phyloP scores from a whole-genome alignment of 257 asterid genomes.

The Avicennia marina region DNA sequence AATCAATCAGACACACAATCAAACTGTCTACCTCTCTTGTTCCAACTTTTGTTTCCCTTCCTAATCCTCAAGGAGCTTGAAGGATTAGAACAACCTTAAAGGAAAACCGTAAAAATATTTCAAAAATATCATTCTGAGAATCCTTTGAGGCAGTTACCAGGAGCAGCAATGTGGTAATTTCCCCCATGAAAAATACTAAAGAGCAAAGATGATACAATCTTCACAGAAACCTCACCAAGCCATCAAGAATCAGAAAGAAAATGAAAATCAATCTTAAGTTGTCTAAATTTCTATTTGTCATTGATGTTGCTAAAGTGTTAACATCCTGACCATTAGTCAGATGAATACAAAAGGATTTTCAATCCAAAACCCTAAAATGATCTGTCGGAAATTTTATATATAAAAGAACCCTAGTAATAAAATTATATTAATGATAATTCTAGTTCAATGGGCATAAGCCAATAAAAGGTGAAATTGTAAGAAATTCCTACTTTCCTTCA shows the following conservation, averaged over 20 bases:
- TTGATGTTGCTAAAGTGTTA: conserved; percentile 26
- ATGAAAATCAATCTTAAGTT: neutral
- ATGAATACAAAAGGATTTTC: conserved; percentile 24
- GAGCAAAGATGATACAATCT: neutral
- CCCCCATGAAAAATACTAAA: too few relatives aligned
- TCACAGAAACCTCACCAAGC: neutral
- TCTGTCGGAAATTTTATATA: conserved; percentile 9
- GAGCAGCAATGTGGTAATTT: too few relatives aligned
- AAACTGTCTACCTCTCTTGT: too few relatives aligned
- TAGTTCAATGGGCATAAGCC: conserved; percentile 24
- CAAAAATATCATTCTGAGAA: too few relatives aligned
- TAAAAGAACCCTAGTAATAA: conserved; percentile 11
- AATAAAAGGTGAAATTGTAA: conserved; percentile 6
- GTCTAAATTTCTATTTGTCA: conserved; percentile 20
- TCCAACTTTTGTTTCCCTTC: too few relatives aligned
- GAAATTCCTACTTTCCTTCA: conserved; percentile 23
- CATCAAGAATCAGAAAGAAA: neutral
- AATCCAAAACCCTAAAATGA: conserved; percentile 15
- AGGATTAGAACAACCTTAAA: too few relatives aligned
- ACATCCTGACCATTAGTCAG: conserved; percentile 23
- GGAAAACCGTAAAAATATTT: too few relatives aligned
- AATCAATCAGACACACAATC: too few relatives aligned
- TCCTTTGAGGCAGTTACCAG: neutral
- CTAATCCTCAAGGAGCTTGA: too few relatives aligned
- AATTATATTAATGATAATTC: conserved; percentile 33